These are phyloP conservation scores for Keithomyces neogunnii DNA, from an alignment of 2,329 filamentous ascomycete genomes.

Conservation along the genomic window DNA sequence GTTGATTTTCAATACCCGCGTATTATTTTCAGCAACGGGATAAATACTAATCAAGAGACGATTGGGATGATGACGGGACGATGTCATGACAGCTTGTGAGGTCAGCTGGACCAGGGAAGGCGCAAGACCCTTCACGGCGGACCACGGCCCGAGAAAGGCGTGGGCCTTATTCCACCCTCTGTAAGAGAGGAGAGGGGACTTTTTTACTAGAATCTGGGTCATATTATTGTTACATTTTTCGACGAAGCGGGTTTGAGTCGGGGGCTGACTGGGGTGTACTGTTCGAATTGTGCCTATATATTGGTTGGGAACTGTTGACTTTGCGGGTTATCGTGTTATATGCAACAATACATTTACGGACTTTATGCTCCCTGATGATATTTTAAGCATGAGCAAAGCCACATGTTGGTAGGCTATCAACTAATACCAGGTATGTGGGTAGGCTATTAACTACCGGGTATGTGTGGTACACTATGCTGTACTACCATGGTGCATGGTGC, in stretches of 20 bases:
- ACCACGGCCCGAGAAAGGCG: not conserved
- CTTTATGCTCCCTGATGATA: not conserved
- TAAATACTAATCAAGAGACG: slow-evolving; percentile 16
- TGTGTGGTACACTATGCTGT: too few species aligned
- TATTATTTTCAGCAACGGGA: slow-evolving; percentile 1
- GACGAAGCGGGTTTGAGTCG: not conserved
- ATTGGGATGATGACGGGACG: slow-evolving; percentile 21
- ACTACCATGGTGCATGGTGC: too few species aligned
- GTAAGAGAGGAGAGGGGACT: slow-evolving; percentile 5
- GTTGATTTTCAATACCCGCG: slow-evolving; percentile 7
- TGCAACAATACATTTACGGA: not conserved
- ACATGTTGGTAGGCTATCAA: not conserved
- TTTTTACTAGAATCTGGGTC: slow-evolving; percentile 1
- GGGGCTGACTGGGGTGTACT: not conserved
- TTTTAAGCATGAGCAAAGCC: not conserved
- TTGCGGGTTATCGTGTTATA: not conserved
- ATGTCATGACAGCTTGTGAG: slow-evolving; percentile 19
- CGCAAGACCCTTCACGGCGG: not conserved
- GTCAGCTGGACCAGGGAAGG: not conserved
- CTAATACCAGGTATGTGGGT: not conserved
- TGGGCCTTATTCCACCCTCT: not conserved
- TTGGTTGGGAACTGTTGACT: not conserved
- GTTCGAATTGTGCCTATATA: not conserved
- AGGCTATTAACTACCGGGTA: not conserved
- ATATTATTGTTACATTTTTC: not conserved